These are phyloP conservation scores for Melocanna baccifera DNA, from an alignment of 176 grass and related monocot genomes.

Conservation along the genomic window DNA sequence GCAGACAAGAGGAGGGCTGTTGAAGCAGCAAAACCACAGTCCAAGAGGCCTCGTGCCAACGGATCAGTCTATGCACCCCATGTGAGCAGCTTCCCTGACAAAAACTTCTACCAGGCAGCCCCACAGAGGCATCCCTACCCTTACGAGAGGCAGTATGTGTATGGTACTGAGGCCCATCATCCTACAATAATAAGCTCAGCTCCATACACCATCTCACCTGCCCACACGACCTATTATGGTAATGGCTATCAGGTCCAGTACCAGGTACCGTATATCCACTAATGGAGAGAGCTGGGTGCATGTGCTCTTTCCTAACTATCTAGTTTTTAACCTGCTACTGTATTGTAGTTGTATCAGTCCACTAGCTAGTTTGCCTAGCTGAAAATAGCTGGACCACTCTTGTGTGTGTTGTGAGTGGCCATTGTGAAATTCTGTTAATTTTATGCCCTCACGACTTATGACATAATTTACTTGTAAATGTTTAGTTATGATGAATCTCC, in stretches of 20 bases:
- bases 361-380: slow-evolving; percentile 39
- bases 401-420: slow-evolving; percentile 23
- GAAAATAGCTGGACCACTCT: slow-evolving; percentile 43
- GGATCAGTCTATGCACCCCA: slow-evolving; percentile 48
- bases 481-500: slow-evolving; percentile 30
- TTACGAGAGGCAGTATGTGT: slow-evolving; percentile 57
- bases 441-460: slow-evolving; percentile 25
- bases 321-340: slow-evolving; percentile 38
- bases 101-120: slow-evolving; percentile 62
- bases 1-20: slow-evolving; percentile 79
- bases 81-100: slow-evolving; percentile 52
- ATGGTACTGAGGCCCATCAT: slow-evolving; percentile 56
- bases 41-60: slow-evolving; percentile 68
- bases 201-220: slow-evolving; percentile 51
- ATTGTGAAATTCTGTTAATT: slow-evolving; percentile 39
- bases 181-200: slow-evolving; percentile 40
- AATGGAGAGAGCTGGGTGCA: slow-evolving; percentile 33
- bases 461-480: slow-evolving; percentile 42
- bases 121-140: slow-evolving; percentile 56
- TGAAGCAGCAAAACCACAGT: slow-evolving; percentile 73
- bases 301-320: slow-evolving; percentile 43
- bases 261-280: slow-evolving; percentile 75
- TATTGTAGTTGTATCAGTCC: slow-evolving; percentile 31
- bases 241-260: slow-evolving; percentile 78
- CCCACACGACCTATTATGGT: slow-evolving; percentile 61